These are phyloP conservation scores for Vaccinium darrowii DNA, from an alignment of 148 eudicot genomes.

Conservation along the genomic window DNA sequence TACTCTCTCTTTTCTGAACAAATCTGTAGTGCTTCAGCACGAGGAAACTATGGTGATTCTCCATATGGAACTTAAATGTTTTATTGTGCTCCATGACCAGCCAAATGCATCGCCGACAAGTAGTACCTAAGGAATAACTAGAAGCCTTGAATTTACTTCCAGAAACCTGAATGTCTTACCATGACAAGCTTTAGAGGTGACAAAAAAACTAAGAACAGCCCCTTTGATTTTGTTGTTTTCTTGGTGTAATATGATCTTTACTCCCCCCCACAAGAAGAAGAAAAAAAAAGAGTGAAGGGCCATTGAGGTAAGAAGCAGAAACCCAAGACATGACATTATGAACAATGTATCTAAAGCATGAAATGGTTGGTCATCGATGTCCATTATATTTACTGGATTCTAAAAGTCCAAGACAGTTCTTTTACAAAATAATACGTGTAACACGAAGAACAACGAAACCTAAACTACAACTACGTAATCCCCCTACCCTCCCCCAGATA, in stretches of 20 bases:
- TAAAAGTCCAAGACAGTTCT: background rate
- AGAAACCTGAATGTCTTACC: background rate
- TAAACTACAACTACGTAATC: background rate
- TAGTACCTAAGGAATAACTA: background rate
- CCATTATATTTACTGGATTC: constrained; percentile 13
- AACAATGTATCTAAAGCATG: background rate
- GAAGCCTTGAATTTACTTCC: background rate
- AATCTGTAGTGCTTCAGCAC: background rate
- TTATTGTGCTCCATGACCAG: too few relatives aligned
- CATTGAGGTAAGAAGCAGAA: background rate
- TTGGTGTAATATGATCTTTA: too few relatives aligned
- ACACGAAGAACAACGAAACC: background rate
- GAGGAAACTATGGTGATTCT: background rate
- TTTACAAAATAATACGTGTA: background rate
- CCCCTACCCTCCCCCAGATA: background rate
- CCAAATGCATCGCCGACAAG: background rate
- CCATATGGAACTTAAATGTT: background rate
- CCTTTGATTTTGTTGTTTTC: too few relatives aligned
- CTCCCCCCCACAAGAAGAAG: background rate
- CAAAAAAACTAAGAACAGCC: background rate
- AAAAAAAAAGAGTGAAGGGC: background rate
- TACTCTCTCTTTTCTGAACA: background rate
- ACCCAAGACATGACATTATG: background rate
- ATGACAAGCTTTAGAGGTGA: background rate
- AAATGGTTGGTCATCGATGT: background rate